Evolutionary conservation across 2,329 filamentous ascomycete species (phyloP), one percentile per base, ranked within the genome.

Genomic region (Ophiostoma ulmi): DNA sequence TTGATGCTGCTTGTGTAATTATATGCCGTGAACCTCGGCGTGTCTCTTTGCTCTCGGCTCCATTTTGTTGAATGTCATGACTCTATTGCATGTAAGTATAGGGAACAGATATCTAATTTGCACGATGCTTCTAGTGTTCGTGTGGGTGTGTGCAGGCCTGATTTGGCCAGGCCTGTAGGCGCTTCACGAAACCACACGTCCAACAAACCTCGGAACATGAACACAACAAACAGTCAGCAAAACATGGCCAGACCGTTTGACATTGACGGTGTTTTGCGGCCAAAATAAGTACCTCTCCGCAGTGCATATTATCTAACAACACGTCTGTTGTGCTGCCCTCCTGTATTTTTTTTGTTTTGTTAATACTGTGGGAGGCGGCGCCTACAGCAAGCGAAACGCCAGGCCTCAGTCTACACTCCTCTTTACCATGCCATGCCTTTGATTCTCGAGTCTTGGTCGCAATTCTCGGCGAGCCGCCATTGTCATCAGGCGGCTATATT

Each of bases 321-420:
- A 17, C 22, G n/a, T 58, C 52, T 58, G 52, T 58, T 26, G 52
- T 58, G n/a, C 3, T 26, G 52, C 22, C 52, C n/a, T 58, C 8
- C 52, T 58, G 52, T 58, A n/a, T 63, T 63, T 26, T 63, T 26
- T 17, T 35, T 61, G n/a, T 31, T 31, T 22, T 61, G 13, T 61
- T 31, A 63, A 26, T 58, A 22, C n/a, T 22, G 1, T 55, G 58
- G 26, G 26, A 63, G 26, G 17, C 58, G 26, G 58, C 58, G 58
- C 26, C 26, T 36, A 63, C 58, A 63, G 55, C 58, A 31, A 22
- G 58, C 58, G 58, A 63, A 63, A 63, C 58, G 58, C 58, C 58
- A 63, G 58, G 58, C 58, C 22, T 8, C 14, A 31, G 31, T 31
- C 31, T 31, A 31, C 31, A 31, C 31, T 31, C 31, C 31, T 31